These are phyloP conservation scores for Plasmodium gaboni DNA, from an alignment of 169 alveolate species.

Conservation along the genomic window DNA sequence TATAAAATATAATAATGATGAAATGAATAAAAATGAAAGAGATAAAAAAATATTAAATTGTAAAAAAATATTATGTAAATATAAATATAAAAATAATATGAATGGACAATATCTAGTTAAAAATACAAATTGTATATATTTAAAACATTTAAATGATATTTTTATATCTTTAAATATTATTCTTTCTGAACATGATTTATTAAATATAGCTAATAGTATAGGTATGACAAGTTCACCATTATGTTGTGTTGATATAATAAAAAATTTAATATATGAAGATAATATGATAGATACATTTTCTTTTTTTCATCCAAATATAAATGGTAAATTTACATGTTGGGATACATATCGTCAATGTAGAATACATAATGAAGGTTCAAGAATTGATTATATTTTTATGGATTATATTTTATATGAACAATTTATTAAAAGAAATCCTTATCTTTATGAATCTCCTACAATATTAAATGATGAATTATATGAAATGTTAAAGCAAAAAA, in stretches of 20 bases:
- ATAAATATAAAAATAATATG: conserved; percentile 12
- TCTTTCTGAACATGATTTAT: conserved; percentile 30
- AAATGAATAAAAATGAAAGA: background rate
- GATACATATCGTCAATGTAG: conserved; percentile 49
- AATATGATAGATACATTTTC: conserved; percentile 64
- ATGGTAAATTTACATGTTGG: conserved; percentile 75
- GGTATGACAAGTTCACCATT: conserved; percentile 38
- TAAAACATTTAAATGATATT: conserved; percentile 46
- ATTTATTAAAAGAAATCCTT: conserved; percentile 16
- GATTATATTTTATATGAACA: conserved; percentile 37
- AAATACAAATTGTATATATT: conserved; percentile 21
- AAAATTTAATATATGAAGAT: conserved; percentile 50
- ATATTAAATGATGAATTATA: conserved; percentile 19
- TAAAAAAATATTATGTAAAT: conserved; percentile 36
- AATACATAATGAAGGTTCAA: conserved; percentile 49
- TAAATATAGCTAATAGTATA: conserved; percentile 23
- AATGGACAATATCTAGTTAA: conserved; percentile 34
- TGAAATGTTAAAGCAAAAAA: background rate
- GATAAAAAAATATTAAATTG: conserved; percentile 1
- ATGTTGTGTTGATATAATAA: conserved; percentile 35
- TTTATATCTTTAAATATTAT: conserved; percentile 21
- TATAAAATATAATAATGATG: conserved; percentile 5
- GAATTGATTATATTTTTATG: conserved; percentile 65
- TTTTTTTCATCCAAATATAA: conserved; percentile 25
- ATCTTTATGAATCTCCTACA: conserved; percentile 48